Base-by-base conservation (phyloP, 352 stramenopile genomes). In the Globisporangium ultimum region DNA sequence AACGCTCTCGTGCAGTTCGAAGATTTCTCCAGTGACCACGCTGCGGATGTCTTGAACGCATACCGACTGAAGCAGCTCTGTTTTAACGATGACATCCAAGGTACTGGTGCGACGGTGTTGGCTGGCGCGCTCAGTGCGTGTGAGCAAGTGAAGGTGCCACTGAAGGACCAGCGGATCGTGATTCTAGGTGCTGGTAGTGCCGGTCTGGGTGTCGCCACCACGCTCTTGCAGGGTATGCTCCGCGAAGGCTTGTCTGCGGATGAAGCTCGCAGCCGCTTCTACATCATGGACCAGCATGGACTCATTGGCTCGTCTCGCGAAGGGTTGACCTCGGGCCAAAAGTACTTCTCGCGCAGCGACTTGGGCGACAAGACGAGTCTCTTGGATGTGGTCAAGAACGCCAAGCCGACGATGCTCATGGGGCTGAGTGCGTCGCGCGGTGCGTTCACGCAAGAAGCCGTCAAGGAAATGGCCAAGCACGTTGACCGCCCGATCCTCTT, bases 81-180 rank as follows among this genome's bases (percentile, higher is more conserved):
- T 67, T 98, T 98, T 69, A 98, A 98, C 71, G 97, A 99, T 78
- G 97, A 99, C 70, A 99, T 99, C 66, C 97, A 99, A 67, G 97
- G 97, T 28, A 99, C 97, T 8, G 97, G 94, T 50, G 94, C 96
- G 12, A 98, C 95, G 0, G 89, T 97, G 55, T 64, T 99, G 46
- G 95, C 95, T 36, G 96, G 96, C 13, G 78, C 82, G 61, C 63
- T 93, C 15, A 90, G 78, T 48, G 84, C 82, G n/a, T 91, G 84
- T 20, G 68, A 71, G 42, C 84, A 70, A n/a, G 82, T 91, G 3
- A 48, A 81, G 13, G 79, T 88, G 43, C 82, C 84, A 45, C 70
- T 99, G 15, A 93, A 91, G 60, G 87, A 98, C 48, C 93, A 98
- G 72, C 81, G 89, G 34, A 98, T 99, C 72, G 74, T 98, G 5